Base-by-base conservation (phyloP, 1,139 yeast genomes). In the Taiozyma onychis region DNA sequence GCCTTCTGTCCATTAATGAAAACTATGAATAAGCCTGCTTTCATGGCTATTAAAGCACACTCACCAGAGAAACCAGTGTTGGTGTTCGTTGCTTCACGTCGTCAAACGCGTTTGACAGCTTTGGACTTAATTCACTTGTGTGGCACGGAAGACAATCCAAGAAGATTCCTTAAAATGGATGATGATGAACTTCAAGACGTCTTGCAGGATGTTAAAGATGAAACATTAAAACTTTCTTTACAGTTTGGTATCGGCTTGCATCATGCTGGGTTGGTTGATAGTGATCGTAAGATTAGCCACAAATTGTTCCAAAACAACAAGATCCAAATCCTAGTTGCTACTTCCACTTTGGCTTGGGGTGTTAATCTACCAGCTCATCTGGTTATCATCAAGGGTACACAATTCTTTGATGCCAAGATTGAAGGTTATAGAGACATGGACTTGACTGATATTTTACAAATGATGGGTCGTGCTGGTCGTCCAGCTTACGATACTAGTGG, bases 331-430 rank as follows among this genome's bases (percentile, higher is more conserved):
- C 75, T 93, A 52, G 80, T 95, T 50, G 98, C 99, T 0, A 93
- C 99, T 0, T 87, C 97, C 22, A 93, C 99, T 1, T 76, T 95
- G 59, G 99, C 98, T 0, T 90, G 97, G 95, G 98, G 98, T 61
- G 97, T 93, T 42, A 93, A 93, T 63, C 75, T 93, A 55, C 98
- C 98, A 1, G 98, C 98, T 0, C 93, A 90, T 70, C 73, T 93
- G 60, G 99, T 93, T 9, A 82, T 93, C 47, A 88, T 93, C 56
- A 93, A 93, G 66, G 98, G 98, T 41, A 93, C 99, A 0, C 79
- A 75, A 57, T 69, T 76, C 52, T 71, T 65, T 46, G 78, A 75
- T 51, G 75, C 77, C 1, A 65, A 70, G 35, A 73, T 77, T 54
- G 73, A 70, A 51, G 85, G 80, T 32, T 80, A 80, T 54, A 71